Evolutionary conservation across 805 yeast species (phyloP).

Genomic region (Pichia thaimueangensis): DNA sequence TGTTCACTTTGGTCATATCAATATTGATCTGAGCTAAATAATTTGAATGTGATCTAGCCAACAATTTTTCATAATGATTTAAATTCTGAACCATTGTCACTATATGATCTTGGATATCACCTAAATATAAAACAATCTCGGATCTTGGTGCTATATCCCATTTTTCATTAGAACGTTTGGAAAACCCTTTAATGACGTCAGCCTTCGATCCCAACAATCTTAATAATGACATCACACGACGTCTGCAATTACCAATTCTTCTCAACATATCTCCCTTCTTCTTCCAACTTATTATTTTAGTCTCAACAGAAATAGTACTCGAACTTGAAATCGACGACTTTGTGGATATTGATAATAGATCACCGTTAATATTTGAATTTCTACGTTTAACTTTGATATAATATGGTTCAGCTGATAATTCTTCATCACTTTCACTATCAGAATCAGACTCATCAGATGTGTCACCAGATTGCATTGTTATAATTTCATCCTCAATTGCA

Average conservation of each 20-base stretch:
- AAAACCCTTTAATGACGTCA: slow-evolving; percentile 94
- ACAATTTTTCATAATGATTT: slow-evolving; percentile 88
- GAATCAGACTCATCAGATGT: slow-evolving; percentile 42
- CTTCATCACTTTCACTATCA: slow-evolving; percentile 38
- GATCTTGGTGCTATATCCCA: slow-evolving; percentile 74
- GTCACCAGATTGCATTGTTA: slow-evolving; percentile 72
- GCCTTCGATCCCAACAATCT: slow-evolving; percentile 87
- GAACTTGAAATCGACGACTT: slow-evolving; percentile 15
- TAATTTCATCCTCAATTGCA: slow-evolving; percentile 86
- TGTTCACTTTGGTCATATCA: slow-evolving; percentile 95
- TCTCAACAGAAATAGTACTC: slow-evolving; percentile 33
- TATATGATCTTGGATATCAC: slow-evolving; percentile 96
- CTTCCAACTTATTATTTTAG: slow-evolving; percentile 64
- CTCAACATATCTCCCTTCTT: slow-evolving; percentile 92
- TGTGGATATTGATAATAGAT: slow-evolving; percentile 19
- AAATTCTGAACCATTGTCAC: slow-evolving; percentile 95
- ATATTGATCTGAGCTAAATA: slow-evolving; percentile 95
- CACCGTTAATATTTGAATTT: slow-evolving; percentile 24
- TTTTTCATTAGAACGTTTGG: slow-evolving; percentile 82
- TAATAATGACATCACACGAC: slow-evolving; percentile 84
- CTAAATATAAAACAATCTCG: slow-evolving; percentile 90
- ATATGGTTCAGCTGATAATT: slow-evolving; percentile 30
- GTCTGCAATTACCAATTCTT: slow-evolving; percentile 91
- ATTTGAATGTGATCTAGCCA: slow-evolving; percentile 93
- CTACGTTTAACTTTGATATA: slow-evolving; percentile 27